Base-by-base conservation (phyloP, 2,329 filamentous ascomycete species). In the Thelonectria discophora region DNA sequence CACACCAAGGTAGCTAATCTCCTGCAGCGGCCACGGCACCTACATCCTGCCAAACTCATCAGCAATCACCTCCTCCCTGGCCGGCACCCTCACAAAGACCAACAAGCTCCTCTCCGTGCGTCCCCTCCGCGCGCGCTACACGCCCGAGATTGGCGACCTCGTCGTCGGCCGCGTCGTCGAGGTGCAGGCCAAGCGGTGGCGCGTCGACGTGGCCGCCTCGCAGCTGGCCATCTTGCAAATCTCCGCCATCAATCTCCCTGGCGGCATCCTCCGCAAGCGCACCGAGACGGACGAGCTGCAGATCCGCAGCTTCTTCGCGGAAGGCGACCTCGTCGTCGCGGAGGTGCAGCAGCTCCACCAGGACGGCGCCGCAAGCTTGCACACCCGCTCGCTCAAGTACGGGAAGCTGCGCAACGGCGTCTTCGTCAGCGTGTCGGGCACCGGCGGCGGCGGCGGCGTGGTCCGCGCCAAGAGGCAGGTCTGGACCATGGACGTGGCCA, bases 211-310 rank as follows among this genome's bases (percentile, higher is more conserved):
- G 50, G 91, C 92, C 52, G 93, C 92, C 21, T 90, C 93, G 0
- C 88, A 97, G 73, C 89, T 97, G 6, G 94, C 95, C 3, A 86
- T 89, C 48, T 84, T 99, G 10, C 92, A 93, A 17, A 88, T 99
- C 45, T 92, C 88, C 55, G 90, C 91, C 63, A 98, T 99, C 79
- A 99, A 99, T 75, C 82, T 99, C 2, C 95, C 95, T 0, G 95
- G 95, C 58, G 95, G 95, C 34, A 97, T 97, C 66, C 83, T 97
- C 71, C 88, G 95, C 60, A 91, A 94, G 74, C 86, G 95, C 67
- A 99, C 95, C 27, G 94, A 94, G 73, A 96, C 95, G 15, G 95
- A 99, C 77, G 95, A 98, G 81, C 84, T 99, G 72, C 95, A 98
- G 79, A 98, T 99, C 78, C 88, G 95, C 52, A 92, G 89, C n/a